phyloP scores from a whole-genome alignment of 306 rosid genomes.

The Cicer chorassanicum region DNA sequence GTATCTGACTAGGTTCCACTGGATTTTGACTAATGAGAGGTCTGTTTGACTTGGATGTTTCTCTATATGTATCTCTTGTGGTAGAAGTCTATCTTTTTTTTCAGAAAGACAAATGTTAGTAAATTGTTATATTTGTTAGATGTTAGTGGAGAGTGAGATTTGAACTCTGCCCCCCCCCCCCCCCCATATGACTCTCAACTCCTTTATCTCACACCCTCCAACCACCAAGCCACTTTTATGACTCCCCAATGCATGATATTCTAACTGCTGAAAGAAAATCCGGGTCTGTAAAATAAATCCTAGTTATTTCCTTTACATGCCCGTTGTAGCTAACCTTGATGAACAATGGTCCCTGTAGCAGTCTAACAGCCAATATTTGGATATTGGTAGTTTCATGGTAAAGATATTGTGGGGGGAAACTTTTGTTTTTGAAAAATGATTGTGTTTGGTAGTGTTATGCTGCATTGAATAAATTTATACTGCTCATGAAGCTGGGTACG shows the following conservation, averaged over 20 bases:
- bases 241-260: not conserved
- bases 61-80: slow-evolving; percentile 13
- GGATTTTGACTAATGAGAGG: slow-evolving; percentile 7
- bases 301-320: slow-evolving; percentile 7
- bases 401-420: not conserved
- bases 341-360: slow-evolving; percentile 25
- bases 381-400: slow-evolving; percentile 13
- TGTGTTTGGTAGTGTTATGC: slow-evolving; percentile 27
- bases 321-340: slow-evolving; percentile 16
- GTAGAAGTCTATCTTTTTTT: slow-evolving; percentile 9
- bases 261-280: not conserved
- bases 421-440: not conserved
- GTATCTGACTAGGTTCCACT: not conserved
- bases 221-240: too few relatives aligned
- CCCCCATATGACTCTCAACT: too few relatives aligned
- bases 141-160: too few relatives aligned
- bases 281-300: slow-evolving; percentile 2
- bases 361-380: slow-evolving; percentile 4
- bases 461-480: not conserved
- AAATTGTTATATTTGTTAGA: too few relatives aligned
- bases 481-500: not conserved
- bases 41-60: slow-evolving; percentile 38
- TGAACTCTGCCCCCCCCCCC: too few relatives aligned
- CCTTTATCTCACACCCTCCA: too few relatives aligned
- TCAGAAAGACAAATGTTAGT: too few relatives aligned